Conservation (phyloP, 805 yeast species). For the Cyberlindnera misumaiensis region DNA sequence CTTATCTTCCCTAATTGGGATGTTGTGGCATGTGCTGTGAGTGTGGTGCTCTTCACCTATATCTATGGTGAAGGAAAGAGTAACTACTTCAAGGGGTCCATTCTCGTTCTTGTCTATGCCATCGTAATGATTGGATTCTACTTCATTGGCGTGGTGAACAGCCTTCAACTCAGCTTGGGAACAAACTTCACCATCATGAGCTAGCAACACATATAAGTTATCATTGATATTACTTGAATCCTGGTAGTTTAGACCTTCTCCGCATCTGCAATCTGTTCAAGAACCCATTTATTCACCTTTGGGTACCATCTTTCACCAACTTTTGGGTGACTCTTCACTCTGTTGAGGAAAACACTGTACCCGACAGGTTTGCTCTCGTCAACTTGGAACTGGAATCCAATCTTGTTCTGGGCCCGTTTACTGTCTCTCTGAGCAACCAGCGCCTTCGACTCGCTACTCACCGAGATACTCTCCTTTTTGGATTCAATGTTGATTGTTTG, state of each 20-base stretch:
- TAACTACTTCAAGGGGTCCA: conserved; percentile 92
- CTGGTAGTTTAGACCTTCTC: conserved; percentile 1
- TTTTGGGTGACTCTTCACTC: conserved; percentile 43
- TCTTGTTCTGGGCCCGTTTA: conserved; percentile 15
- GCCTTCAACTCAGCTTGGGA: conserved; percentile 2
- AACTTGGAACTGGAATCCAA: conserved; percentile 23
- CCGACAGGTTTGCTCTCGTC: conserved; percentile 36
- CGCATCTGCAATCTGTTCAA: conserved; percentile 8
- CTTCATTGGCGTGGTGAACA: conserved; percentile 32
- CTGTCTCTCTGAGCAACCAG: conserved; percentile 15
- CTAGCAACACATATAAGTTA: no score
- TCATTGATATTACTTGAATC: not conserved
- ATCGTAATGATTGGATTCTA: conserved; percentile 79
- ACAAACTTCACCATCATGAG: conserved; percentile 6
- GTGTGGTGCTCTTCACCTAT: conserved; percentile 86
- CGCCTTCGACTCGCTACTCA: conserved; percentile 11
- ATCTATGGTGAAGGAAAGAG: conserved; percentile 95
- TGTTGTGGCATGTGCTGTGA: conserved; percentile 72
- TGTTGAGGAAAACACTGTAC: conserved; percentile 37
- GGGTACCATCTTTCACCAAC: conserved; percentile 43
- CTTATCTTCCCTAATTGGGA: conserved; percentile 96
- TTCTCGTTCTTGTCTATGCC: conserved; percentile 69
- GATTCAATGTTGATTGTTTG: conserved; percentile 35
- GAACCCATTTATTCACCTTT: conserved; percentile 30
- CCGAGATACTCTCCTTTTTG: conserved; percentile 14